Base-by-base conservation (phyloP, 371 early-diverging fungal species). In the Furculomyces boomerangus region DNA sequence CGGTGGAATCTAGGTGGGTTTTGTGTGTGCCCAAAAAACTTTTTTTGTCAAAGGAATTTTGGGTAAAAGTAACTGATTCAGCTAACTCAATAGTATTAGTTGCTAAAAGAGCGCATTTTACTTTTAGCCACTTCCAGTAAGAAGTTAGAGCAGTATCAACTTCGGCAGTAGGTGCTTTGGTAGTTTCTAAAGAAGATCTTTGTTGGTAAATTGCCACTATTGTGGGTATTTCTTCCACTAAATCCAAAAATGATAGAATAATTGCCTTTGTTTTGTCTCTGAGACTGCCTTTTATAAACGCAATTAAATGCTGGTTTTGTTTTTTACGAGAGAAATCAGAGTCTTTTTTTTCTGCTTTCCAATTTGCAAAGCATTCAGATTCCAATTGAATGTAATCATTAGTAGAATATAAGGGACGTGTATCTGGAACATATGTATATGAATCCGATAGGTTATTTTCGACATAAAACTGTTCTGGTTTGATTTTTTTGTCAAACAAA, bases 161-260 rank as follows among this genome's bases (percentile, higher is more conserved):
- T 25, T 49, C 50, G n/a, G 50, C 30, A 18, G 50, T 49, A 7
- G 22, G 30, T 18, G 29, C 3, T 8, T n/a, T 27, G 25, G 28
- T 28, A 3, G 29, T 3, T 27, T 49, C 50, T 30, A 30, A 25
- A 18, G 27, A 18, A 18, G 18, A 28, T 24, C 50, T 2, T 27
- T 49, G 50, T 29, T 28, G 28, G 8, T 28, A 49, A 25, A 49
- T 30, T 5, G 24, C 50, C 50, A 49, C 3, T 18, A 25, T 22
- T 28, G 27, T n/a, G 8, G 50, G 50, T n/a, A 49, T 22, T 30
- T 49, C 50, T 29, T 49, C 50, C n/a, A 49, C 16, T 25, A 49
- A 30, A 5, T 49, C 50, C 3, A 49, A 10, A 28, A 28, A 49
- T 8, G 28, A 18, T 13, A 28, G 8, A 25, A 49, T 18, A 18